Base-by-base conservation (phyloP, 805 yeast genomes). In the Nakazawaea ambrosiae region DNA sequence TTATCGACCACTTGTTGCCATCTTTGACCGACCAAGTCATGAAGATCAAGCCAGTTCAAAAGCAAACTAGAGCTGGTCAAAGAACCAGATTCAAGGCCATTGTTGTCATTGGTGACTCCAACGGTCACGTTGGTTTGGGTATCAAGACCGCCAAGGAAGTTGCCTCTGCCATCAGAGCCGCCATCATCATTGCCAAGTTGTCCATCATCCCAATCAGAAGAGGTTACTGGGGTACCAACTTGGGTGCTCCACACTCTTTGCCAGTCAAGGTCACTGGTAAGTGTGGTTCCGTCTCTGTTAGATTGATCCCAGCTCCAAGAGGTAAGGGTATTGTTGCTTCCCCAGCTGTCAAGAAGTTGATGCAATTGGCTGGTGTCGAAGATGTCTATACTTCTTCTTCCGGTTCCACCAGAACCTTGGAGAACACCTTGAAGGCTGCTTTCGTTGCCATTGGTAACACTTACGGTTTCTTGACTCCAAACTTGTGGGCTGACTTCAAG, bases 1-100 rank as follows among this genome's bases (percentile, higher is more conserved):
- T 92, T 78, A 84, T 92, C 62, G 98, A 92, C 78, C 80, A 79
- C 65, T 78, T 92, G 70, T 78, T 92, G 63, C 98, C 98, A 68
- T 81, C 74, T 64, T 82, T 92, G 67, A 81, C 83, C 74, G 98
- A 92, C 70, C 96, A 90, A 77, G 97, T 92, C 65, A 92, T 92
- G 98, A 90, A 90, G 87, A 92, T 92, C 78, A 82, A 90, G 78
- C 95, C 98, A 57, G 98, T 92, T 60, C 98, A 92, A 78, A 92
- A 92, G 83, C 98, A 92, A 78, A 92, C 98, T 81, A 81, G 96
- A 76, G 98, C 98, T 63, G 98, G 98, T 88, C 98, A 92, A 81
- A 90, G 98, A 82, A 92, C 97, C 75, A 88, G 98, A 81, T 89
- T 92, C 83, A 94, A 94, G 92, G 98, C 97, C 72, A 95, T 92